Conservation (phyloP, 371 early-diverging fungal species). For the Rhizomucor miehei region DNA sequence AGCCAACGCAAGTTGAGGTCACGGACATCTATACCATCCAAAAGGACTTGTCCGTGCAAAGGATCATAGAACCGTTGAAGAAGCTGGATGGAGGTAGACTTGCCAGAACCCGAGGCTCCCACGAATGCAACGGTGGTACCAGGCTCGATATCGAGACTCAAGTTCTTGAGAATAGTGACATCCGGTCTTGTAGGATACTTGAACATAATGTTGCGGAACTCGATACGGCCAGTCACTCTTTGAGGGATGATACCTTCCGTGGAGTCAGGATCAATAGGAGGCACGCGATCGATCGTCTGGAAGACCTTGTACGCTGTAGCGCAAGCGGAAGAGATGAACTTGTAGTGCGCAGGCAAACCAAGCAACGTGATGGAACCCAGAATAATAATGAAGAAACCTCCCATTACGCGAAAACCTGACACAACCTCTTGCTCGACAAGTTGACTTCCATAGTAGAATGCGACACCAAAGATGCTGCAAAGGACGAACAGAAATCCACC, state of each 20-base stretch:
- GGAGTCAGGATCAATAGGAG: constrained; percentile 50
- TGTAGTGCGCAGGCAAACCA: constrained; percentile 47
- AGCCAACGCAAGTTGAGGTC: constrained; percentile 45
- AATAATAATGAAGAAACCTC: constrained; percentile 64
- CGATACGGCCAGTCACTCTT: constrained; percentile 42
- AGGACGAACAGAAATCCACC: constrained; percentile 56
- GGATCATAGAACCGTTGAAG: constrained; percentile 77
- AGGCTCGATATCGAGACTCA: constrained; percentile 59
- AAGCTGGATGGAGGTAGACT: constrained; percentile 65
- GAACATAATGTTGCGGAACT: constrained; percentile 58
- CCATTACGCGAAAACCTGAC: constrained; percentile 40
- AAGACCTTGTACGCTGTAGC: constrained; percentile 66
- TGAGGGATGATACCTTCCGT: constrained; percentile 50
- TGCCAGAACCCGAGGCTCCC: constrained; percentile 48
- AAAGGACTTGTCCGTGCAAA: constrained; percentile 15
- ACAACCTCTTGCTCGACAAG: constrained; percentile 32
- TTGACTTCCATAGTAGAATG: constrained; percentile 67
- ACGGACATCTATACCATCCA: constrained; percentile 47
- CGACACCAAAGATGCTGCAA: constrained; percentile 57
- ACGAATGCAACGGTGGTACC: constrained; percentile 70
- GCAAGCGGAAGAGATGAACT: constrained; percentile 52
- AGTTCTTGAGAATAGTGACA: constrained; percentile 58
- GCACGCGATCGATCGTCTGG: constrained; percentile 68
- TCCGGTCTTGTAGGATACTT: constrained; percentile 74
- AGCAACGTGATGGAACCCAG: constrained; percentile 42